phyloP scores from a whole-genome alignment of 768 basidiomycete species.

The Lentinula boryana region DNA sequence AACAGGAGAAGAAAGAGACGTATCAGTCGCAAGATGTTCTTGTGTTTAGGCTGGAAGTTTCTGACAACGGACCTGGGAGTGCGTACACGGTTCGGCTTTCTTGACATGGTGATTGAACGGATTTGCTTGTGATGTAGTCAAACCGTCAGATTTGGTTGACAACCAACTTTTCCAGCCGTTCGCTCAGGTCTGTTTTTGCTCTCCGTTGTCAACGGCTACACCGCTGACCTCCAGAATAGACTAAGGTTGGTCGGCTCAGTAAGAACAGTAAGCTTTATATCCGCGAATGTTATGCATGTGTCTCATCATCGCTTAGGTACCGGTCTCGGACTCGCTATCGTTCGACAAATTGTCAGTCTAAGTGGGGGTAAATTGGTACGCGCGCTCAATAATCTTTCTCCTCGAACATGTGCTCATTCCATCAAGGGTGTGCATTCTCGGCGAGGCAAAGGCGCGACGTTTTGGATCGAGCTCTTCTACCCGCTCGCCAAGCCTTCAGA shows the following conservation, averaged over 20 bases:
- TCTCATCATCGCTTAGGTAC: constrained; percentile 22
- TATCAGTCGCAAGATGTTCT: constrained; percentile 1
- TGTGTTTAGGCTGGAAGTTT: constrained; percentile 5
- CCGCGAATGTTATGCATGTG: constrained; percentile 3
- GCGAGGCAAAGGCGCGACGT: constrained; percentile 31
- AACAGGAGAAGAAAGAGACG: not conserved
- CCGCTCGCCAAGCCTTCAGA: not conserved
- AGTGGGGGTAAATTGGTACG: constrained; percentile 31
- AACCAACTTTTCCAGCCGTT: constrained; percentile 8
- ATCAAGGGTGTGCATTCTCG: constrained; percentile 19
- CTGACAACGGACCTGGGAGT: constrained; percentile 9
- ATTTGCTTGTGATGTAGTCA: constrained; percentile 1
- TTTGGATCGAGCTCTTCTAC: constrained; percentile 31
- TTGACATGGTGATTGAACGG: not conserved
- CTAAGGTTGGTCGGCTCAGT: not conserved
- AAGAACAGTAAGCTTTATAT: not conserved
- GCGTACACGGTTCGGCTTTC: not conserved
- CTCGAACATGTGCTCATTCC: not conserved
- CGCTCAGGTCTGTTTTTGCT: constrained; percentile 7
- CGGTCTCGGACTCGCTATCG: constrained; percentile 37
- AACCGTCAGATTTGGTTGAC: constrained; percentile 1
- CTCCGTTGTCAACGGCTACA: not conserved
- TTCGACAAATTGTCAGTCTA: constrained; percentile 35
- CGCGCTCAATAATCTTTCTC: not conserved
- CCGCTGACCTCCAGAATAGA: not conserved